These are phyloP conservation scores for Amauroascus niger DNA, from an alignment of 2,329 filamentous ascomycete genomes.

Conservation along the genomic window DNA sequence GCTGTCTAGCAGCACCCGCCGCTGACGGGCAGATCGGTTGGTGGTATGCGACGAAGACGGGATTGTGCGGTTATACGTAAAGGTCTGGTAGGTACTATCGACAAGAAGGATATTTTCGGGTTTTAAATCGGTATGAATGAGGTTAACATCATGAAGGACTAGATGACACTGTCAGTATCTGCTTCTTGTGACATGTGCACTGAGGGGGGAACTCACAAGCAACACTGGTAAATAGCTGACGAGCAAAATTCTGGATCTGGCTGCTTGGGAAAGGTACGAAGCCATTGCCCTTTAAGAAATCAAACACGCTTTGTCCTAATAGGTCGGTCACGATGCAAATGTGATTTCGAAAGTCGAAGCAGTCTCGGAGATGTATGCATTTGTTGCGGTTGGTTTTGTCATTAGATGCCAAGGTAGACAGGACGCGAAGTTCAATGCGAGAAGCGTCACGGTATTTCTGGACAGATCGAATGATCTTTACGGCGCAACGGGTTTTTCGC, in stretches of 20 bases:
- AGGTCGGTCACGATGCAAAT: slow-evolving; percentile 76
- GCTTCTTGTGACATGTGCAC: slow-evolving; percentile 12
- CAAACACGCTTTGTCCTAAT: slow-evolving; percentile 92
- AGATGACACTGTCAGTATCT: slow-evolving; percentile 20
- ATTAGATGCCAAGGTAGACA: slow-evolving; percentile 85
- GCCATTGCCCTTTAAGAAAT: slow-evolving; percentile 89
- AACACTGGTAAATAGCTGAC: slow-evolving; percentile 94
- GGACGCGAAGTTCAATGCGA: slow-evolving; percentile 82
- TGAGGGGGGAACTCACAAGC: slow-evolving; percentile 62
- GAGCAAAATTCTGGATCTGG: slow-evolving; percentile 93
- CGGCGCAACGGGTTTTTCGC: slow-evolving; percentile 71
- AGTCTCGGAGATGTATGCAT: slow-evolving; percentile 92
- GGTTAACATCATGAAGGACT: slow-evolving; percentile 93
- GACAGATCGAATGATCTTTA: slow-evolving; percentile 97
- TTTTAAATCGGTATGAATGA: slow-evolving; percentile 80
- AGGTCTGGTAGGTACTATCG: slow-evolving; percentile 56
- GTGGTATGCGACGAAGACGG: slow-evolving; percentile 54
- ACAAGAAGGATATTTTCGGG: slow-evolving; percentile 60
- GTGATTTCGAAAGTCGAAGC: slow-evolving; percentile 93
- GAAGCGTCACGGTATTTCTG: slow-evolving; percentile 97
- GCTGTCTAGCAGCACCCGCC: slow-evolving; percentile 54
- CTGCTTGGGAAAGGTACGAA: slow-evolving; percentile 98
- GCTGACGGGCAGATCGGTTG: slow-evolving; percentile 49
- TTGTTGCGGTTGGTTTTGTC: slow-evolving; percentile 87
- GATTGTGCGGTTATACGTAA: slow-evolving; percentile 59